Base-by-base conservation (phyloP, 257 asterid genomes). In the Eucommia ulmoides region DNA sequence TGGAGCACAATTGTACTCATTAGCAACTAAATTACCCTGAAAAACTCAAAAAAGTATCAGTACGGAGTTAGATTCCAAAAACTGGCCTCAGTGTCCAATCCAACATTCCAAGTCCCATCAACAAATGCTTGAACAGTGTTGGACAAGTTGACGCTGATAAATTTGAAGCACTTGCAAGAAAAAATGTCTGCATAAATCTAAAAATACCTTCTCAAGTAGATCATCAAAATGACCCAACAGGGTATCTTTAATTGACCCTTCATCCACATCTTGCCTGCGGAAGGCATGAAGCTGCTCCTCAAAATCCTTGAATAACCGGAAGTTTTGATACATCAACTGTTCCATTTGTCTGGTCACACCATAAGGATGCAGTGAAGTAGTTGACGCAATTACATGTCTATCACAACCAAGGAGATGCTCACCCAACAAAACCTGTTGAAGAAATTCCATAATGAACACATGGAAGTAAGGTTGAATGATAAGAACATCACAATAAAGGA, bases 291-390 rank as follows among this genome's bases (percentile, higher is more conserved):
- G 67, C 51, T 71, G 46, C 23, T 62, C 72, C 67, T 77, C 74
- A 49, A 86, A 69, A 20, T 57, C 26, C 51, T 60, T 66, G 23
- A 86, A 52, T 53, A 81, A 56, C 69, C 72, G 63, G 49, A 86
- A 83, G 67, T 81, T 81, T 21, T 59, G 71, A 53, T 52, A 48
- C 52, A 81, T 70, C 67, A 75, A 53, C 65, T 72, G 70, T 62
- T 75, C 85, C 98, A 91, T 78, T 68, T 86, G 75, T 61, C 52
- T 60, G 2, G 88, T 91, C 45, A 91, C 78, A 24, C 94, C 88
- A 53, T 38, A 70, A 35, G 89, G 95, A 56, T 64, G 88, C 71
- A 86, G 69, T 42, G 63, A 63, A 21, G 67, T 33, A 29, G 65
- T 74, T 24, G 33, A 71, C 24, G 23, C 42, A 33, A 56, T 53